phyloP scores from a whole-genome alignment of 805 yeast genomes.

The Yarrowia phangngaensis region DNA sequence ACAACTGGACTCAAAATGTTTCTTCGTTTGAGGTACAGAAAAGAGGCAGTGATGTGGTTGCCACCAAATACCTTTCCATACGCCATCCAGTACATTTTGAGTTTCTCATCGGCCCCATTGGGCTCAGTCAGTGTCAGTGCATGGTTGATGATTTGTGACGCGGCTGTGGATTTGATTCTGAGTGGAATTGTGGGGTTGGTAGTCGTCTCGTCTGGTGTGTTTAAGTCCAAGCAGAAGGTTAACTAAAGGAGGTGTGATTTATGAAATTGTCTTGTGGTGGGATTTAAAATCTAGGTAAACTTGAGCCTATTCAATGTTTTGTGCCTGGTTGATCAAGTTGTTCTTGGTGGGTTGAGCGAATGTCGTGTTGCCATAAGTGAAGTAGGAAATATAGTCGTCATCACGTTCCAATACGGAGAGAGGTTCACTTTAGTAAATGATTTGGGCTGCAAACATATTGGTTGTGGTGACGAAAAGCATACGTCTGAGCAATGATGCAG shows the following conservation, averaged over 20 bases:
- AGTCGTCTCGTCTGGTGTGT: conserved; percentile 3
- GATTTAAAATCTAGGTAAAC: no score
- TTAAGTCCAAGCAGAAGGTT: conserved; percentile 11
- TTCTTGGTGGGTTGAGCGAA: no score
- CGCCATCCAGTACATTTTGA: conserved; percentile 51
- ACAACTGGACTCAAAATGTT: conserved; percentile 46
- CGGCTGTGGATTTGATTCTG: conserved; percentile 31
- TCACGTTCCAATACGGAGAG: no score
- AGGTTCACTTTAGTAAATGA: no score
- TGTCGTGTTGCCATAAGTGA: no score
- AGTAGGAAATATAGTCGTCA: no score
- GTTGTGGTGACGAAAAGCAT: no score
- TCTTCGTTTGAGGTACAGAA: conserved; percentile 52
- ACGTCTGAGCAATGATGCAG: no score
- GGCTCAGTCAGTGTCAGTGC: conserved; percentile 60
- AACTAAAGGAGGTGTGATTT: background rate
- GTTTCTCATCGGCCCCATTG: conserved; percentile 60
- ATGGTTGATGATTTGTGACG: conserved; percentile 48
- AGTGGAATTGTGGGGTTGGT: conserved; percentile 8
- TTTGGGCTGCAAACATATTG: no score
- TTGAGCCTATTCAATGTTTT: no score
- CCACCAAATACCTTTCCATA: conserved; percentile 57
- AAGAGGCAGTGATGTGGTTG: conserved; percentile 53
- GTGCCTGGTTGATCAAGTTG: no score
- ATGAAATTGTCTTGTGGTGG: no score